Base-by-base conservation (phyloP, 2,329 filamentous ascomycete species). In the Paraconiothyrium sp. region DNA sequence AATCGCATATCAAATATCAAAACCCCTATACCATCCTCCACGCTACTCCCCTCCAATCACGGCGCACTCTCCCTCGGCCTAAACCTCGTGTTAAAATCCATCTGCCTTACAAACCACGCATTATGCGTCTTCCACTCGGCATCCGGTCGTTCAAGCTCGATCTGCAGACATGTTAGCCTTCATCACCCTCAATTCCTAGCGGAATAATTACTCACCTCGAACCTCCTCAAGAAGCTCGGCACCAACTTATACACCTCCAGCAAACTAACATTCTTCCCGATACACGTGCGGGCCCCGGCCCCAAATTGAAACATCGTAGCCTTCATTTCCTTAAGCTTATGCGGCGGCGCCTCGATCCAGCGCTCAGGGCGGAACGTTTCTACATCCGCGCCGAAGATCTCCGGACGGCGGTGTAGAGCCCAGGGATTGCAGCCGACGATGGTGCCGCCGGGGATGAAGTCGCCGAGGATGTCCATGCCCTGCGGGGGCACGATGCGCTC, bases 351-450 rank as follows among this genome's bases (percentile, higher is more conserved):
- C 46, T 85, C 81, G 4, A 85, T 71, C 84, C 91, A 92, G 47
- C 91, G 78, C 76, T 93, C 91, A 0, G 91, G 91, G 13, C 88
- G 79, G 74, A 86, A 94, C 0, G 73, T 77, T 48, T 92, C 88
- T 0, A 87, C 86, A 63, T 93, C 88, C 0, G 82, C 74, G 1
- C 91, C 91, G 69, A 92, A 94, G 34, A 93, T 82, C 58, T 89
- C 87, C 5, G 84, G 82, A 2, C 88, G 84, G 3, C 89, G 85
- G 70, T 94, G 91, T 37, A 94, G 82, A 16, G 93, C 87, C 90
- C 90, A 93, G 0, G 91, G 87, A 56, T 88, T 92, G 73, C 88
- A 91, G 7, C 91, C 91, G 0, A 93, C 90, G 61, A 91, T 89
- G 0, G 90, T 92, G 7, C 90, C 91, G 1, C 88, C 90, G 4